Evolutionary conservation across 2,329 filamentous ascomycete species (phyloP).

Genomic region (Pseudogymnoascus pannorum): DNA sequence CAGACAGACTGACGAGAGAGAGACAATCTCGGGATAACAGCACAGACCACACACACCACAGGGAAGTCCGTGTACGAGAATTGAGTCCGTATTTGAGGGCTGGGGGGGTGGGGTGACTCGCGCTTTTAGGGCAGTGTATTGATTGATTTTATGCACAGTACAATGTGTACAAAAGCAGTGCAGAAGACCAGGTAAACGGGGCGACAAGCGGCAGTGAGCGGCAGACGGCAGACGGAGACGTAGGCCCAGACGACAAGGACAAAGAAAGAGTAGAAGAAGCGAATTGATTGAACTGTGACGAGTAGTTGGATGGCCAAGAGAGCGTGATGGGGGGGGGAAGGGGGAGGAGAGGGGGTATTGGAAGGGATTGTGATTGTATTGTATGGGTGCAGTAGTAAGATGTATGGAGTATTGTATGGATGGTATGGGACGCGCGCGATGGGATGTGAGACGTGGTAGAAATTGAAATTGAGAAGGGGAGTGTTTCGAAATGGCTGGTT

Average conservation of each 20-base stretch:
- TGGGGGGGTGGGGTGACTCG: neutral
- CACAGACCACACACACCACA: conserved; percentile 7
- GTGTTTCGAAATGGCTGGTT: conserved; percentile 6
- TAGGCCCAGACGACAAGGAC: neutral
- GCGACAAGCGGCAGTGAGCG: neutral
- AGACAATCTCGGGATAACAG: conserved; percentile 8
- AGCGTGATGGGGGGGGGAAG: neutral
- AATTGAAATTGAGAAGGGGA: conserved; percentile 6
- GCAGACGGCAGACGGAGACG: neutral
- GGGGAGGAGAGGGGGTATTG: too few species aligned
- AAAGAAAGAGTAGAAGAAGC: too few species aligned
- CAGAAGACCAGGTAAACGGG: neutral
- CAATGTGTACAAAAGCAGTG: neutral
- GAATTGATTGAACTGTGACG: conserved; percentile 3
- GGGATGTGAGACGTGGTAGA: conserved; percentile 5
- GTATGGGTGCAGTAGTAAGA: too few species aligned
- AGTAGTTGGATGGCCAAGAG: neutral
- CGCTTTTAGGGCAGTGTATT: neutral
- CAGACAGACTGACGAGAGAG: neutral
- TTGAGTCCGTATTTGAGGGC: neutral
- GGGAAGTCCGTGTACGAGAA: conserved; percentile 3
- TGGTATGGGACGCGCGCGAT: neutral
- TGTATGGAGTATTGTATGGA: neutral
- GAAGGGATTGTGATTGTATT: too few species aligned
- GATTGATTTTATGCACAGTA: neutral